Base-by-base conservation (phyloP, 2,329 filamentous ascomycete genomes). In the Sclerotinia sclerotiorum region DNA sequence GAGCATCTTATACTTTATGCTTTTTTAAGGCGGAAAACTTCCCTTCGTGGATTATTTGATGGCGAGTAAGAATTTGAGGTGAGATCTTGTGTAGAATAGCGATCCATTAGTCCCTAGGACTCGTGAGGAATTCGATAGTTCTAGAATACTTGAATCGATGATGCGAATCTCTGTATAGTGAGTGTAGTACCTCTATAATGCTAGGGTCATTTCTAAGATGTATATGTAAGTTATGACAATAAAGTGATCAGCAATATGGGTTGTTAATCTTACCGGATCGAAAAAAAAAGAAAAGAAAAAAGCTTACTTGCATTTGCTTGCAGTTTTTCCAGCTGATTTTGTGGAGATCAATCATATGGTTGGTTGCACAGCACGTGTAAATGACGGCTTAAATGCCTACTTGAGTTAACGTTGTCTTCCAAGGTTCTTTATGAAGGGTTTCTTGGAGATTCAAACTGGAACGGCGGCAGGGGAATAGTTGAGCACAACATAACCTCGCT, bases 331-430 rank as follows among this genome's bases (percentile, higher is more conserved):
- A 62, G 46, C 46, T 21, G 10, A 27, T 39, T 51, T 51, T 51
- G 46, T 51, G 60, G 60, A 5, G 60, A 51, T 49, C 21, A 27
- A 51, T 51, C 54, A 35, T 24, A 56, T 56, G 39, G 39, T 42
- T 42, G 46, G 46, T 51, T 24, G 46, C 17, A 62, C 44, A 39
- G 46, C 60, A 62, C n/a, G n/a, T 62, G 46, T 62, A 29, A 62
- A 39, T 35, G 29, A 39, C 21, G n/a, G 58, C 58, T 27, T 51
- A 8, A 51, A n/a, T 13, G 35, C 3, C 11, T 46, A n/a, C 39
- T 29, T 8, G 24, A 27, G 39, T 48, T 48, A 15, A 35, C 8
- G 35, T 8, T 35, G 35, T 35, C 35, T 35, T 44, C 32, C n/a
- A 29, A 29, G 29, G 29, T 21, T 32, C 42, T 29, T 29, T 46